Evolutionary conservation across 371 early-diverging fungal genomes (phyloP).

Genomic region (Coemansia linderi): DNA sequence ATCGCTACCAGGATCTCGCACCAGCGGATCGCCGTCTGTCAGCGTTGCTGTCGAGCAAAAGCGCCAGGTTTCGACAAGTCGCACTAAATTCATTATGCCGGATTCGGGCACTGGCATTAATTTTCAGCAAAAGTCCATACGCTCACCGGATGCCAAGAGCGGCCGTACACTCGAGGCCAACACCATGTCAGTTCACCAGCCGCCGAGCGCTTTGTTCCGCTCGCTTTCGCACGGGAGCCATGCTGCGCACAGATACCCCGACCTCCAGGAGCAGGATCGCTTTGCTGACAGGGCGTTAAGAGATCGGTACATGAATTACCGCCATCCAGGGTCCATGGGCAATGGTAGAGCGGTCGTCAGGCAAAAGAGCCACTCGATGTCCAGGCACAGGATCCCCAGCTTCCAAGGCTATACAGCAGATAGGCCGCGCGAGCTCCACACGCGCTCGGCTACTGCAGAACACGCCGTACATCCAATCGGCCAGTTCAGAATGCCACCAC

Average conservation of each 20-base stretch:
- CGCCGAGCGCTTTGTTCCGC: neutral
- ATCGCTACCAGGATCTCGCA: neutral
- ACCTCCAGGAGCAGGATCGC: constrained; percentile 8
- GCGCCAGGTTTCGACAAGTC: neutral
- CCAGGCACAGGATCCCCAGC: neutral
- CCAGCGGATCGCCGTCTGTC: neutral
- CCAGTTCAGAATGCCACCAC: neutral
- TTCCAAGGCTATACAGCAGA: neutral
- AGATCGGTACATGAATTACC: constrained; percentile 17
- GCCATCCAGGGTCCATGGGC: neutral
- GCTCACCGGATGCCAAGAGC: neutral
- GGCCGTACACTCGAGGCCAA: neutral
- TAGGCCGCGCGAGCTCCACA: neutral
- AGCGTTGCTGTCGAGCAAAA: neutral
- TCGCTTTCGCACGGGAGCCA: neutral
- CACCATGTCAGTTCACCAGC: constrained; percentile 8
- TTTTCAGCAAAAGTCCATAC: constrained; percentile 1
- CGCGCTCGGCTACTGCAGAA: neutral
- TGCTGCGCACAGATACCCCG: neutral
- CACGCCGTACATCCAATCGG: neutral
- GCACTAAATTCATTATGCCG: constrained; percentile 3
- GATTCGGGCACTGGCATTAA: constrained; percentile 40
- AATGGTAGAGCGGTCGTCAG: neutral
- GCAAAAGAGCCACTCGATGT: neutral
- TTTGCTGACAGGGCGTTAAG: neutral